Evolutionary conservation across 768 basidiomycete species (phyloP), one percentile per base, ranked within the genome.

Genomic region (Hydnomerulius pinastri): DNA sequence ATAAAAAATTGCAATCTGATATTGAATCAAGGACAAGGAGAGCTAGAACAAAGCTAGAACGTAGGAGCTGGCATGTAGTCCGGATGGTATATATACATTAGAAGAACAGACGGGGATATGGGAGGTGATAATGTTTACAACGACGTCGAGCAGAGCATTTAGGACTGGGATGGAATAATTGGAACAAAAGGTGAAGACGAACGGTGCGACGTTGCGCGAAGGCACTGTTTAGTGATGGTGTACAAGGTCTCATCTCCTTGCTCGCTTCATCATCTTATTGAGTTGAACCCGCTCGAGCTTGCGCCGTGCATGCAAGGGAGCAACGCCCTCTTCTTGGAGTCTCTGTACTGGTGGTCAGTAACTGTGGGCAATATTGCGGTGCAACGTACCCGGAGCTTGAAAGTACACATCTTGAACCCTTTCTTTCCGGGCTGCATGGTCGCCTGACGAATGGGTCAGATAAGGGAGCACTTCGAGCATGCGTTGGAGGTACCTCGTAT

Each of bases 381-480:
- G 28, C 12, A 38, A 35, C 54, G 40, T 44, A 71, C 67, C 52
- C 46, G 56, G 7, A 69, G 58, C 29, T 53, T 50, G 15, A 71
- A 71, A 35, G 60, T 64, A 24, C 69, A 70, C 69, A 68, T 69
- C 0, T 32, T 1, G 41, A 12, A 55, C 2, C 63, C 60, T 30
- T 41, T 42, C 46, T 63, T 67, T 5, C 67, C 67, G 3, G 0
- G 1, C 20, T 27, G 40, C 50, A 47, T 42, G 35, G 29, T 38
- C 9, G 61, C 60, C 67, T 68, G 23, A 7, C 21, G 5, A 17
- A 40, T 21, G 17, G 30, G 30, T 63, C 21, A 57, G 51, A 54
- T 37, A 18, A 7, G 9, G n/a, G n/a, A 15, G 17, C 23, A 8
- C 2, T n/a, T 1, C 4, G 30, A 53, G 3, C 8, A 46, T 44